Percentiles rank a stretch among this genome's conserved stretches.
Conservation (phyloP, 345 rosid species). For the Triadica sebifera region DNA sequence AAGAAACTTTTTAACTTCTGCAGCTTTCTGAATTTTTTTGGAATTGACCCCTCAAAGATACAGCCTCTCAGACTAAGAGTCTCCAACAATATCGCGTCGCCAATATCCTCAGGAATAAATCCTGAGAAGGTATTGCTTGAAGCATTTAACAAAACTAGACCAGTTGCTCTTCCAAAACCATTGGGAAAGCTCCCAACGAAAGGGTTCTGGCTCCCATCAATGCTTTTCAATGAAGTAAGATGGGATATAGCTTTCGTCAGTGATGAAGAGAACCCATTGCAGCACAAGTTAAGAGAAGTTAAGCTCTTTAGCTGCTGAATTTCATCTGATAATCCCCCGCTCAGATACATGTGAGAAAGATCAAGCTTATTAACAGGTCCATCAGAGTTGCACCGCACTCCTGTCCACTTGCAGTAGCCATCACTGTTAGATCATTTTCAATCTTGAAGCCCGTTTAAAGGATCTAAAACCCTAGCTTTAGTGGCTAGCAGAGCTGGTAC, state of each 20-base stretch:
- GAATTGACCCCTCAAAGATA: constrained; percentile 74
- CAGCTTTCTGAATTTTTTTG: constrained; percentile 60
- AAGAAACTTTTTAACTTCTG: constrained; percentile 69
- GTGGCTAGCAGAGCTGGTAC: constrained; percentile 51
- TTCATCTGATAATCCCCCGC: constrained; percentile 58
- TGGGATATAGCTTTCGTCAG: constrained; percentile 47
- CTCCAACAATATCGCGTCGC: constrained; percentile 58
- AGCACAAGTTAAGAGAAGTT: constrained; percentile 62
- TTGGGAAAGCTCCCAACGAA: constrained; percentile 48
- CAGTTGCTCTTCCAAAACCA: constrained; percentile 55
- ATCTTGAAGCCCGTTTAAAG: constrained; percentile 54
- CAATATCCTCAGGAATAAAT: constrained; percentile 66
- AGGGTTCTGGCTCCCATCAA: constrained; percentile 77
- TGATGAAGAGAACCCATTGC: constrained; percentile 56
- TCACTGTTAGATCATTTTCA: constrained; percentile 52
- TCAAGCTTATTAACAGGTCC: constrained; percentile 72
- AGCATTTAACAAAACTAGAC: constrained; percentile 64
- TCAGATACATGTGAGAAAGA: constrained; percentile 75
- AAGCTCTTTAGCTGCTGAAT: constrained; percentile 53
- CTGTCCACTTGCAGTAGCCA: constrained; percentile 78
- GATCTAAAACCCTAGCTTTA: constrained; percentile 60
- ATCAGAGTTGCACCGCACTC: constrained; percentile 63
- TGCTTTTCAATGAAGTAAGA: constrained; percentile 47
- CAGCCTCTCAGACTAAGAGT: constrained; percentile 82
- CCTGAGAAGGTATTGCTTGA: constrained; percentile 83